Percentiles rank a stretch among this genome's conserved stretches.
Evolutionary conservation across 2,329 filamentous ascomycete genomes (phyloP).

Genomic region (Ophiostoma ips): DNA sequence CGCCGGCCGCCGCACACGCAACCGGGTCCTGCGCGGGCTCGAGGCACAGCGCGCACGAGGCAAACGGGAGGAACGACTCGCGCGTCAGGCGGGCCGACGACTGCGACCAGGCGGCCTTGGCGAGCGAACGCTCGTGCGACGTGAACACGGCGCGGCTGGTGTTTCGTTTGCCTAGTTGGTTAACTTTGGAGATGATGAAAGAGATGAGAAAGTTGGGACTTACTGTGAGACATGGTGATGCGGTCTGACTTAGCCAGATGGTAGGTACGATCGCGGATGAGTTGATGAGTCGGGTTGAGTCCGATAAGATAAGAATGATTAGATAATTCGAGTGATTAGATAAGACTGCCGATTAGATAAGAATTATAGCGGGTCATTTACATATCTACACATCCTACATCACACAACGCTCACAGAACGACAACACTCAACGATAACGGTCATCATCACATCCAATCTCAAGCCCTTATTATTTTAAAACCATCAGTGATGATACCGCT

Average conservation of each 20-base stretch:
- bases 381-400: no score
- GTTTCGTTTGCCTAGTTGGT: conserved; percentile 53
- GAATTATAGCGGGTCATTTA: neutral
- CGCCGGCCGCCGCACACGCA: conserved; percentile 64
- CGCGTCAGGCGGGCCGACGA: conserved; percentile 72
- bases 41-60: conserved; percentile 77
- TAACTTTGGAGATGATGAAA: no score
- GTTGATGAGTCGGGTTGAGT: neutral
- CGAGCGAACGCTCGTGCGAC: conserved; percentile 70
- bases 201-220: no score
- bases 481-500: no score
- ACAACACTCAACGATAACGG: neutral
- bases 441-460: neutral
- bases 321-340: neutral
- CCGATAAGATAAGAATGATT: neutral
- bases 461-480: no score
- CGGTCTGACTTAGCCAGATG: neutral
- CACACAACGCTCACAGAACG: neutral
- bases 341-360: neutral
- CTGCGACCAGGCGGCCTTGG: conserved; percentile 69
- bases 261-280: conserved; percentile 25
- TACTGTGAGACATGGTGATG: conserved; percentile 15
- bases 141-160: conserved; percentile 91
- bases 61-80: conserved; percentile 87
- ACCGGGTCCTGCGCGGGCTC: conserved; percentile 70